Conservation (phyloP, 345 rosid genomes). For the Mercurialis annua region DNA sequence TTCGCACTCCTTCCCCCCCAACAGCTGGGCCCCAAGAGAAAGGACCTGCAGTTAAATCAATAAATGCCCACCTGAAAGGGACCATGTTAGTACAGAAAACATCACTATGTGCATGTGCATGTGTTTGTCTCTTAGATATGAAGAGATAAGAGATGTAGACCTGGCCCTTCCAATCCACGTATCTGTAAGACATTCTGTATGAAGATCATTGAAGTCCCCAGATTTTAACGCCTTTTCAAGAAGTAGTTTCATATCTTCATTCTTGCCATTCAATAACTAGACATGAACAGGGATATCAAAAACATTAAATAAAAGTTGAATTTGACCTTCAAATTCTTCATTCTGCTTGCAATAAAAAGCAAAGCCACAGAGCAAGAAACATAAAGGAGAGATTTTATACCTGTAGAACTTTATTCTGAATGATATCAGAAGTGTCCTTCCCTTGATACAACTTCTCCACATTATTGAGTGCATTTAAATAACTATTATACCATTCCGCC, state of each 20-base stretch:
- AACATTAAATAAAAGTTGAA: background rate
- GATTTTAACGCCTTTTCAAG: conserved; percentile 59
- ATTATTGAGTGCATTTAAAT: conserved; percentile 63
- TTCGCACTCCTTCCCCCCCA: conserved; percentile 99
- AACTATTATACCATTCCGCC: conserved; percentile 86
- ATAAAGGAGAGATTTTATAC: conserved; percentile 34
- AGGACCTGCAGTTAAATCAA: conserved; percentile 93
- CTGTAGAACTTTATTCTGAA: conserved; percentile 73
- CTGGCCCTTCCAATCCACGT: conserved; percentile 95
- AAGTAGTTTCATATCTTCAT: conserved; percentile 60
- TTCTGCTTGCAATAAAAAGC: background rate
- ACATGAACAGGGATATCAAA: conserved; percentile 22
- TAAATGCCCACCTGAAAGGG: conserved; percentile 84
- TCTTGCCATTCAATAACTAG: conserved; percentile 67
- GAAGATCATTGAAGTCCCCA: conserved; percentile 68
- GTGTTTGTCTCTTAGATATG: conserved; percentile 10
- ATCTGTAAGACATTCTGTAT: conserved; percentile 88
- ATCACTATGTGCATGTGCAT: background rate
- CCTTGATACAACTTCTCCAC: conserved; percentile 65
- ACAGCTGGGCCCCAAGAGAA: conserved; percentile 99
- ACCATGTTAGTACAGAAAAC: background rate
- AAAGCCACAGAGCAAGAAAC: background rate
- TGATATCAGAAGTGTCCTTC: conserved; percentile 61
- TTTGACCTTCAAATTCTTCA: background rate
- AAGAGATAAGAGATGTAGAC: conserved; percentile 46